Conservation (phyloP, 805 yeast species). For the Saccharomycopsis fermentans region DNA sequence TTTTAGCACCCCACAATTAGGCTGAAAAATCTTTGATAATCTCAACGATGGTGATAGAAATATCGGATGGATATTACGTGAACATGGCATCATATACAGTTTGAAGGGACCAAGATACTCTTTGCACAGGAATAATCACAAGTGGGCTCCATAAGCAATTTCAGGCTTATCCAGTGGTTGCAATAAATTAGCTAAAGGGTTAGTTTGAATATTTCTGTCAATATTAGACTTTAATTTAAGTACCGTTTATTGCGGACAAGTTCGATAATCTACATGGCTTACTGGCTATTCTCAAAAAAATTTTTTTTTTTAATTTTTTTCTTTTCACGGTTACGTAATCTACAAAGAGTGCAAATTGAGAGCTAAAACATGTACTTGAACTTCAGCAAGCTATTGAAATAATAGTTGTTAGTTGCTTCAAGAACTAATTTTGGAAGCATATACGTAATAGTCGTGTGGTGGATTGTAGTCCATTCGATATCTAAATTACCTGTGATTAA, state of each 20-base stretch:
- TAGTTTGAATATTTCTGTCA: too few species aligned
- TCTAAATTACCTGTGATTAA: too few species aligned
- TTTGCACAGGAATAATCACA: not conserved
- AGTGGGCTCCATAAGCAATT: not conserved
- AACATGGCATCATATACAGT: not conserved
- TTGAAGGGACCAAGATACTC: not conserved
- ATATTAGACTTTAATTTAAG: not conserved
- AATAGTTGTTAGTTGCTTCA: too few species aligned
- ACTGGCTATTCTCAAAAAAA: not conserved
- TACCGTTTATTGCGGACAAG: not conserved
- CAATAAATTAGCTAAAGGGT: too few species aligned
- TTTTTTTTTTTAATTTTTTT: not conserved
- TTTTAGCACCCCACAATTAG: not conserved
- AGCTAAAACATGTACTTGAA: too few species aligned
- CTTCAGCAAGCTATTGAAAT: too few species aligned
- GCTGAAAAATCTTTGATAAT: not conserved
- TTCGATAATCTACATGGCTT: not conserved
- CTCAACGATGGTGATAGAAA: not conserved
- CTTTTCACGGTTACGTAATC: not conserved
- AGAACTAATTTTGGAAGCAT: too few species aligned
- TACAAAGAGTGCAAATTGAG: too few species aligned
- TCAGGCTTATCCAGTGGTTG: not conserved
- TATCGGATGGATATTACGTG: not conserved
- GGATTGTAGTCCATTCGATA: too few species aligned
- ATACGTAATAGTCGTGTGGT: too few species aligned